Base-by-base conservation (phyloP, 78 protist species). In the Guillardia theta region DNA sequence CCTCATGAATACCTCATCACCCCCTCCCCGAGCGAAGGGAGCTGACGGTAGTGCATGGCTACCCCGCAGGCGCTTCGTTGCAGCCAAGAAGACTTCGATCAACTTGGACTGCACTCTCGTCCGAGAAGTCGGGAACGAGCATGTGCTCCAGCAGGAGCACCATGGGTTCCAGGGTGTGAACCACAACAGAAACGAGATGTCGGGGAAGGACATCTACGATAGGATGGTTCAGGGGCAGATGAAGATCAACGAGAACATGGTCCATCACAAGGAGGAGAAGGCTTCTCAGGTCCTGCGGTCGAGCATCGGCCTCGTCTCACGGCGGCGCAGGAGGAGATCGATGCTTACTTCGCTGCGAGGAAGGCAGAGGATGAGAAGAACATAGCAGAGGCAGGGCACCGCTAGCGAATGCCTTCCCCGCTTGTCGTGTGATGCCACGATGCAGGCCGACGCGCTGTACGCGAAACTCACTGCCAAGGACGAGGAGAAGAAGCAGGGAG, bases 101-200 rank as follows among this genome's bases (percentile, higher is more conserved):
- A 30, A 58, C 4, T 58, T 58, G 4, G 70, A 58, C 70, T 58
- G 70, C 70, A 58, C 70, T 1, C 27, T 58, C 39, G 27, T 6
- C 39, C 70, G 70, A 24, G 70, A 58, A 30, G 27, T 30, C 21
- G 70, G 70, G 39, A 58, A 58, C 70, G 70, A 58, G 70, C 70
- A 58, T 30, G 27, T 58, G 21, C 70, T 58, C 70, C 21, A 58
- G 6, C 70, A 58, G 70, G 70, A 58, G 2, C 70, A 58, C 70
- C 70, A 58, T 30, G 70, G 70, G 39, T 58, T 58, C 70, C 70
- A 58, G 70, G 70, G 70, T 58, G 70, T 58, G 70, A 58, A 58
- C 39, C 2, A 58, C 1, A 30, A 58, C 4, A 24, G 6, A 8
- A 1, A 58, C 2, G 27, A 58, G 70, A 30, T 27, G 70, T 27